phyloP scores from a whole-genome alignment of 768 basidiomycete species.

The Leccinum pellstonianum region DNA sequence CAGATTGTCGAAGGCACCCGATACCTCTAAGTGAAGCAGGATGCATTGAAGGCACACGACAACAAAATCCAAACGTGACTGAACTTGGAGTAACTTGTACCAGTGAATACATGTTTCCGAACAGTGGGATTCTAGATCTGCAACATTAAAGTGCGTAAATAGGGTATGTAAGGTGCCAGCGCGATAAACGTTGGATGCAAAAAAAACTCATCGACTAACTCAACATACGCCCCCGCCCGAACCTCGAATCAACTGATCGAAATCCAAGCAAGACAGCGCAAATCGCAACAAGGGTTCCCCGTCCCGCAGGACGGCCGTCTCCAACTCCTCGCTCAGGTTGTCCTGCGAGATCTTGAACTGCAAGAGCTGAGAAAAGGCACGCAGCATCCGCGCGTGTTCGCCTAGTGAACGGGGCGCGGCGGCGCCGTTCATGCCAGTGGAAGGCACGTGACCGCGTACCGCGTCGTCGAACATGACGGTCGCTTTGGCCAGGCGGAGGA shows the following conservation, averaged over 20 bases:
- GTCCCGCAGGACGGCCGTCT: slow-evolving; percentile 23
- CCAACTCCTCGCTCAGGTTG: slow-evolving; percentile 14
- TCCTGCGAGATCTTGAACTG: slow-evolving; percentile 10
- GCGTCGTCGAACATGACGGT: slow-evolving; percentile 20
- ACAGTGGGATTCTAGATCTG: not conserved
- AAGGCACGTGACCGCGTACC: slow-evolving; percentile 8
- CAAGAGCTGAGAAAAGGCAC: slow-evolving; percentile 18
- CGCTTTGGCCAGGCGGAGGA: slow-evolving; percentile 20
- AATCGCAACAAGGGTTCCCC: slow-evolving; percentile 21
- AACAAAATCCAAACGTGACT: slow-evolving; percentile 55
- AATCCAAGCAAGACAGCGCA: slow-evolving; percentile 21
- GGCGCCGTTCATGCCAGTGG: not conserved
- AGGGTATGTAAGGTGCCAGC: not conserved
- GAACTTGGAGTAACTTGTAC: slow-evolving; percentile 9
- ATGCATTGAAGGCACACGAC: slow-evolving; percentile 43
- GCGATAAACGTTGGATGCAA: not conserved
- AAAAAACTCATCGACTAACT: slow-evolving; percentile 4
- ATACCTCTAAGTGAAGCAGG: slow-evolving; percentile 32
- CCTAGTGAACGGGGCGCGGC: not conserved
- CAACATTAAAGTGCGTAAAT: not conserved
- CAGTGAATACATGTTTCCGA: not conserved
- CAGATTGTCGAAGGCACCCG: slow-evolving; percentile 64
- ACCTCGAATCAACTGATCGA: slow-evolving; percentile 18
- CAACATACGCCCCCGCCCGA: not conserved
- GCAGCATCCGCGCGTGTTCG: slow-evolving; percentile 16